Percentiles rank a stretch among this genome's conserved stretches.
These are phyloP conservation scores for Medicago truncatula DNA, from an alignment of 306 rosid species.

Conservation along the genomic window MtrunA17r5.0-ANR NC_053044.1:42673501-42674000, in stretches of 20 bases:
- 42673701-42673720: not conserved
- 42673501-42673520: conserved; percentile 20
- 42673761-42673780: not conserved
- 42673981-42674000: not conserved
- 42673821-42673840: conserved; percentile 19
- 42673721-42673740: not conserved
- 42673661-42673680: conserved; percentile 93
- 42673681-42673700: conserved; percentile 52
- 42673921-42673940: not conserved
- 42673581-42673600: conserved; percentile 84
- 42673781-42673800: conserved; percentile 27
- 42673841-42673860: conserved; percentile 19
- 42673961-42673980: not conserved
- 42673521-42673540: conserved; percentile 35
- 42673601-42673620: conserved; percentile 73
- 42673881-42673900: not conserved
- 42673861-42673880: not conserved
- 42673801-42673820: conserved; percentile 23
- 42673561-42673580: conserved; percentile 64
- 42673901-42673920: not conserved
- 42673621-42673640: conserved; percentile 76
- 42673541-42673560: conserved; percentile 23
- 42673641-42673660: conserved; percentile 78
- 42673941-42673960: not conserved
- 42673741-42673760: not conserved